These are phyloP conservation scores for Purpureocillium takamizusanense DNA, from an alignment of 2,329 filamentous ascomycete genomes.

Conservation along the genomic window DNA sequence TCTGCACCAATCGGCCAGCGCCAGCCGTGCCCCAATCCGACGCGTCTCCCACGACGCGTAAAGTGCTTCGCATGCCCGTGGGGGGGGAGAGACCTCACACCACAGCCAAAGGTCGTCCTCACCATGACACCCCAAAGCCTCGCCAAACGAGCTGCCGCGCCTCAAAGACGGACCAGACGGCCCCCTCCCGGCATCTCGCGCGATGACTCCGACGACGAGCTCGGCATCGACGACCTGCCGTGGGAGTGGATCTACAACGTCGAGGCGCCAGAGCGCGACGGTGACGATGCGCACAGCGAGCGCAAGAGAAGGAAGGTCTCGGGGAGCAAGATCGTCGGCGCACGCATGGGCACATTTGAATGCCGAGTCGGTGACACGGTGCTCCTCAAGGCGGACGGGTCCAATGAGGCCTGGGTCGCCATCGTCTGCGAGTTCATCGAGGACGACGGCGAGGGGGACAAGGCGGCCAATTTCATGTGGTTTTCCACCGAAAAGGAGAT, in stretches of 20 bases:
- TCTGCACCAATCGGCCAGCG: too few species aligned
- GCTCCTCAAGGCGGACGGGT: conserved; percentile 77
- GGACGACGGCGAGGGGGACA: conserved; percentile 55
- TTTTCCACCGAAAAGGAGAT: conserved; percentile 90
- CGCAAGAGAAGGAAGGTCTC: conserved; percentile 25
- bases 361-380: conserved; percentile 78
- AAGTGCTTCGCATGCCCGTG: conserved; percentile 6
- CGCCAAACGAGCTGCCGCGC: conserved; percentile 9
- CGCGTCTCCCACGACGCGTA: conserved; percentile 22
- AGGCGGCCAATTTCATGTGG: conserved; percentile 88
- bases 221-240: conserved; percentile 60
- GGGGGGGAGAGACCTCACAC: background rate
- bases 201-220: conserved; percentile 84
- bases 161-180: conserved; percentile 10
- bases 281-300: conserved; percentile 18
- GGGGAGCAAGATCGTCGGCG: conserved; percentile 59
- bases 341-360: conserved; percentile 71
- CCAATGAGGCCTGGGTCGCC: conserved; percentile 85
- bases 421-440: conserved; percentile 78
- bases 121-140: conserved; percentile 15
- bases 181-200: conserved; percentile 47
- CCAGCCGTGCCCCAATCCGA: conserved; percentile 5
- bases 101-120: conserved; percentile 6
- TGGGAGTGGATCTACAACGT: conserved; percentile 71
- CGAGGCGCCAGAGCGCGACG: conserved; percentile 19